Evolutionary conservation across 1,284 basidiomycete species (phyloP).

Genomic region (Tilletia setariae): DNA sequence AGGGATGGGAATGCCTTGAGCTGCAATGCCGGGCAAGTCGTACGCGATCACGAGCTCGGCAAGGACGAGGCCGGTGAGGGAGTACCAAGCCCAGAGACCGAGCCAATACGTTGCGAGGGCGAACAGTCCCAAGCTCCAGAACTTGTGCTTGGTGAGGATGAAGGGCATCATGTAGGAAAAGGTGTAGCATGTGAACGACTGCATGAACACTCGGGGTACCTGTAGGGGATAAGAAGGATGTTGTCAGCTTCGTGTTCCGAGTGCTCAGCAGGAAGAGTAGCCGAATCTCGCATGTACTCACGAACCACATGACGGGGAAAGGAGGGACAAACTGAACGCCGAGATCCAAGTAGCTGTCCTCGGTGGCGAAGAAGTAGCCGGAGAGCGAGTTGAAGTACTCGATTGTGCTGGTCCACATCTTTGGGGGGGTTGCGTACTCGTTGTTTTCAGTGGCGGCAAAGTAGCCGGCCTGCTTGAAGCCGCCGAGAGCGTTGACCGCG

Average conservation of each 20-base stretch:
- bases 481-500: constrained; percentile 27
- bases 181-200: constrained; percentile 38
- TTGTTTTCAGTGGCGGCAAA: constrained; percentile 24
- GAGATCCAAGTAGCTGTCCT: constrained; percentile 24
- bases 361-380: constrained; percentile 33
- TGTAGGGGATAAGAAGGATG: no score
- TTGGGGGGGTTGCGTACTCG: constrained; percentile 29
- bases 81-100: constrained; percentile 40
- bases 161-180: constrained; percentile 35
- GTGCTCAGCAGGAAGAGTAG: no score
- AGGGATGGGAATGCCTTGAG: constrained; percentile 1
- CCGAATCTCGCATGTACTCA: constrained; percentile 15
- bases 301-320: constrained; percentile 34
- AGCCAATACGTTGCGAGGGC: constrained; percentile 39
- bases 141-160: constrained; percentile 34
- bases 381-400: constrained; percentile 39
- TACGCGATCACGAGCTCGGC: constrained; percentile 39
- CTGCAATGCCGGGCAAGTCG: constrained; percentile 4
- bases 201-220: constrained; percentile 30
- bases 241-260: no score
- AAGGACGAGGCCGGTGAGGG: constrained; percentile 35
- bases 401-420: constrained; percentile 26
- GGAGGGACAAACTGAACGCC: constrained; percentile 33
- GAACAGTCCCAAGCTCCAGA: constrained; percentile 29
- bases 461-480: constrained; percentile 29